A percentile compares a stretch with the other conserved stretches of the same genome.
phyloP scores from a whole-genome alignment of 2,329 filamentous ascomycete genomes.

The Orbilia brochopaga region DNA sequence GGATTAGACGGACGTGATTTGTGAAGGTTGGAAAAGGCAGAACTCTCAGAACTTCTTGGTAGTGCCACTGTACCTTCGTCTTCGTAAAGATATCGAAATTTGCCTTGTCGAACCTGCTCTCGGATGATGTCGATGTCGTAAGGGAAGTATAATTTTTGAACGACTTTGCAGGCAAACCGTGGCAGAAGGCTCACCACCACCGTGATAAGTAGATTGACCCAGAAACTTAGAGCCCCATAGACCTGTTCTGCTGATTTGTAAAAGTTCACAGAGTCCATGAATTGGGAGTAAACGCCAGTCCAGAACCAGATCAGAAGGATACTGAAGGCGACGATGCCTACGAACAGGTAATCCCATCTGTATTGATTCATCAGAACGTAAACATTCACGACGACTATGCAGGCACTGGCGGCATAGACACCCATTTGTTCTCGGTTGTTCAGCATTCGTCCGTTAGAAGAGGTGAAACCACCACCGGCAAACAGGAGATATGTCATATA shows the following conservation, averaged over 20 bases:
- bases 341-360: slow-evolving; percentile 96
- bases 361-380: slow-evolving; percentile 97
- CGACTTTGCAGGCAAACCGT: slow-evolving; percentile 80
- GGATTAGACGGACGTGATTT: slow-evolving; percentile 53
- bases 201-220: slow-evolving; percentile 80
- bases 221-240: slow-evolving; percentile 82
- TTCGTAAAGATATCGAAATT: slow-evolving; percentile 75
- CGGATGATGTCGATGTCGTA: slow-evolving; percentile 94
- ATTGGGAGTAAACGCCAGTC: slow-evolving; percentile 83
- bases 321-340: slow-evolving; percentile 80
- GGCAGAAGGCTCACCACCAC: slow-evolving; percentile 83
- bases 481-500: slow-evolving; percentile 90
- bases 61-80: slow-evolving; percentile 59
- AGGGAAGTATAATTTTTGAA: slow-evolving; percentile 94
- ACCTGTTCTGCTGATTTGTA: slow-evolving; percentile 79
- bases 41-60: slow-evolving; percentile 50
- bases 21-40: slow-evolving; percentile 50
- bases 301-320: slow-evolving; percentile 90
- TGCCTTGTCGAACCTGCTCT: slow-evolving; percentile 83
- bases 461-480: slow-evolving; percentile 70
- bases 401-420: slow-evolving; percentile 81
- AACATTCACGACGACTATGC: slow-evolving; percentile 85
- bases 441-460: slow-evolving; percentile 74
- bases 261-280: slow-evolving; percentile 67
- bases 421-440: slow-evolving; percentile 84